Base-by-base conservation (phyloP, 106 monocot genomes). In the Allium fistulosum region DNA sequence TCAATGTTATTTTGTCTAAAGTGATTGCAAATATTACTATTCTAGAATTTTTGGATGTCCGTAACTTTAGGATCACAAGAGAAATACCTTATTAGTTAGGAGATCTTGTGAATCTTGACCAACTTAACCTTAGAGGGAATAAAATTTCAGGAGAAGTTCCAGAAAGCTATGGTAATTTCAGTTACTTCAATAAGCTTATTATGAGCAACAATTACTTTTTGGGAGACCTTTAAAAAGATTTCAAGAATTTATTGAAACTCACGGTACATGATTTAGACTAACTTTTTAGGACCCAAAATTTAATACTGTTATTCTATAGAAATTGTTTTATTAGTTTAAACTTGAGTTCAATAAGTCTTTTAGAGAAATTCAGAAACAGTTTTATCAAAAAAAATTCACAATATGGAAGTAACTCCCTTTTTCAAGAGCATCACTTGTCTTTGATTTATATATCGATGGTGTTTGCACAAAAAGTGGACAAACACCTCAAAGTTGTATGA, bases 61-160 rank as follows among this genome's bases (percentile, higher is more conserved):
- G 92, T 66, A 57, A 84, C 70, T 92, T 92, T 53, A 71, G 63
- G 4, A 55, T 92, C 48, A 37, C 64, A 0, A 92, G 96, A 52
- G 80, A 79, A 53, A 85, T 97, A 46, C 91, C 96, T 2, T 49
- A 57, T 18, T 78, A 72, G 77, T 51, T 97, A 22, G 82, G 86
- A 2, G 77, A 82, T 69, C 72, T 92, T 69, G 82, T 77, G 82
- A 91, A 88, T 62, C 69, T 97, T 17, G 86, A 97, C 65, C 92
- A 92, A 79, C 82, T 97, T 28, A 89, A 97, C 45, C 84, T 92
- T 37, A 88, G 96, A 47, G 17, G 69, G n/a, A 97, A 97, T 69
- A 59, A 56, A 11, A 82, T 92, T 72, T 80, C 83, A 0, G 86
- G 96, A 3, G 86, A 79, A 51, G 87, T 97, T 51, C 96, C 88